Evolutionary conservation across 2,329 filamentous ascomycete genomes (phyloP), one percentile per base, ranked within the genome.

Genomic region (Pseudogymnoascus sp.): DNA sequence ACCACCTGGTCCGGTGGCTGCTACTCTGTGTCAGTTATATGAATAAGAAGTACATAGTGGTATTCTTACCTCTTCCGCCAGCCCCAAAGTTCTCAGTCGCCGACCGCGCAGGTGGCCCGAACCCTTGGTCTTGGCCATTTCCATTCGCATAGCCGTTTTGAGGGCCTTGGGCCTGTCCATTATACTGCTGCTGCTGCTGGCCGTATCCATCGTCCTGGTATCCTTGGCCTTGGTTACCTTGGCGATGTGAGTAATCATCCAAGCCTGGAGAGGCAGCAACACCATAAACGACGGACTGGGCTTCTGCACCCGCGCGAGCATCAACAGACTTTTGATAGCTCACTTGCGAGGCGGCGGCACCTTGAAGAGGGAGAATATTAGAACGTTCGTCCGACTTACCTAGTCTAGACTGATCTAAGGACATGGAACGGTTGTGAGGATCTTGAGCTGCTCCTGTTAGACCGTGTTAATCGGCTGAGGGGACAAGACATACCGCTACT

Each of bases 1-100:
- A n/a, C 71, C 71, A 68, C 85, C 82, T 0, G 76, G 72, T 62
- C 41, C 28, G 14, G 54, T 60, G 54, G 54, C 25, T 60, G 13
- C 19, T 45, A 45, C 41, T 60, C 4, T 19, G 13, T 60, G 51
- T 36, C 51, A 7, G 25, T 36, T 36, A 16, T 60, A 16, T 36
- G 4, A 21, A 21, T n/a, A 1, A 34, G 6, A 4, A 2, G 23
- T 31, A 16, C 14, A 8, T 10, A 13, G 13, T 34, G 51, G 25
- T 31, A 10, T 31, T 19, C n/a, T 16, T 36, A 60, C 25, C 25
- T 16, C 25, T 36, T 60, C 25, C 51, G 13, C 25, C 23, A 31
- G 25, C 13, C 6, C 25, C 41, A 45, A 19, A 7, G 28, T 28
- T 25, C 23, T 25, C 34, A 31, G 54, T 61, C 28, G 21, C 21